Base-by-base conservation (phyloP, 805 yeast genomes). In the Debaryomyces maramus region DNA sequence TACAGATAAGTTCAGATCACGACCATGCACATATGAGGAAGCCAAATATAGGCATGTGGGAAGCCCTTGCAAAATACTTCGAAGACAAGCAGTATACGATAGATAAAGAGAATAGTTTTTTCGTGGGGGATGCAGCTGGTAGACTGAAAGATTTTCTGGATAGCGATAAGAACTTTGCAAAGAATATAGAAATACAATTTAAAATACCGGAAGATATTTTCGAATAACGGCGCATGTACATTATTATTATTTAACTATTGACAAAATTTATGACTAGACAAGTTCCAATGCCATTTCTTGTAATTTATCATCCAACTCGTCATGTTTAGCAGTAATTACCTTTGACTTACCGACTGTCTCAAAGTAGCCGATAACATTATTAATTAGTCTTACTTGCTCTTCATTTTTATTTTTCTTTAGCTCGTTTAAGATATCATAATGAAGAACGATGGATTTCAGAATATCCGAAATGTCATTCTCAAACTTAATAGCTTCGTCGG, bases 111-210 rank as follows among this genome's bases (percentile, higher is more conserved):
- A 47, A 60, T 7, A 77, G 87, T 36, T 69, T 81, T 39, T 93
- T 65, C 58, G 90, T 89, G n/a, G 99, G 99, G 5, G 99, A 91
- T 65, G 98, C 98, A 0, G 98, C 97, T 5, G 99, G 98, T 0
- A 70, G 98, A 38, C 53, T 56, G 2, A 60, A 55, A 0, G 98
- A 91, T 60, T 85, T 83, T 56, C 86, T 93, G 70, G 89, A 86
- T 50, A 77, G 85, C 35, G 99, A 91, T 59, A 60, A 57, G 46
- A 56, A 44, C 40, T 90, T 90, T 70, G 97, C 98, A 0, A 47
- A 67, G 31, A 71, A 67, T 14, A 53, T 75, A 1, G 78, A 77
- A 0, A 32, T 88, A 2, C 45, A 49, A 15, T 91, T 88, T 53
- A 63, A 65, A 37, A 65, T 79, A 0, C 98, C 98, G 0, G 97